Evolutionary conservation across 2,329 filamentous ascomycete genomes (phyloP).

Genomic region (Scytalidium sp.): DNA sequence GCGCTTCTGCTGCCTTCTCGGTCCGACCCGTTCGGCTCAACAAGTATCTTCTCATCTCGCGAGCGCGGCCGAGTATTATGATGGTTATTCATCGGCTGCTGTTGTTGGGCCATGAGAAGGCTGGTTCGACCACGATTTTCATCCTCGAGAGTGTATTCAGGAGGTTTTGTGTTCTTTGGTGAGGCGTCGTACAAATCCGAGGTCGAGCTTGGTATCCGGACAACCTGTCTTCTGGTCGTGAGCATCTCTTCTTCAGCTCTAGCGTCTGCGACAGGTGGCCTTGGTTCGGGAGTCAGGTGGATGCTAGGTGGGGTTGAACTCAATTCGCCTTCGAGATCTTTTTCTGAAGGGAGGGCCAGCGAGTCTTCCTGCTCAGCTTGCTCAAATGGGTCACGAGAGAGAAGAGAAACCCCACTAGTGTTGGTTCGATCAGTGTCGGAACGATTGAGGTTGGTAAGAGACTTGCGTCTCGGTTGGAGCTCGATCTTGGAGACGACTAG

Average conservation of each 20-base stretch:
- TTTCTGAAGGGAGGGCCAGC: not conserved
- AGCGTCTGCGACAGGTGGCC: not conserved
- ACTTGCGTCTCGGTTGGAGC: not conserved
- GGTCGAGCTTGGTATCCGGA: constrained; percentile 3
- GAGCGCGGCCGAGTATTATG: constrained; percentile 10
- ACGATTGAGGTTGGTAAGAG: constrained; percentile 13
- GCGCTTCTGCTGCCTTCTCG: constrained; percentile 13
- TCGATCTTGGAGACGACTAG: not conserved
- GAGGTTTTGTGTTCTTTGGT: constrained; percentile 15
- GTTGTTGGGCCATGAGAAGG: not conserved
- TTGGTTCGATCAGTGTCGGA: constrained; percentile 19
- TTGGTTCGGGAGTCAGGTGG: constrained; percentile 6
- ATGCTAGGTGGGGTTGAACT: constrained; percentile 10
- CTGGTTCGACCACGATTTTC: not conserved
- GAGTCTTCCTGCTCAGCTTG: not conserved
- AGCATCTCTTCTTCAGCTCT: constrained; percentile 1
- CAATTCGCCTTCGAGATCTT: not conserved
- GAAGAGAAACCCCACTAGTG: constrained; percentile 13
- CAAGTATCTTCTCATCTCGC: constrained; percentile 54
- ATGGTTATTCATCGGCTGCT: too few relatives aligned
- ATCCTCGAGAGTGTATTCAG: constrained; percentile 16
- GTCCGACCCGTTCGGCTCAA: constrained; percentile 28
- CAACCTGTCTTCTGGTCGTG: not conserved
- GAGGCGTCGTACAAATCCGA: constrained; percentile 35
- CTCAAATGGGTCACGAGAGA: constrained; percentile 4